Evolutionary conservation across 2,329 filamentous ascomycete species (phyloP).

Genomic region (Sporothrix brunneoviolacea): DNA sequence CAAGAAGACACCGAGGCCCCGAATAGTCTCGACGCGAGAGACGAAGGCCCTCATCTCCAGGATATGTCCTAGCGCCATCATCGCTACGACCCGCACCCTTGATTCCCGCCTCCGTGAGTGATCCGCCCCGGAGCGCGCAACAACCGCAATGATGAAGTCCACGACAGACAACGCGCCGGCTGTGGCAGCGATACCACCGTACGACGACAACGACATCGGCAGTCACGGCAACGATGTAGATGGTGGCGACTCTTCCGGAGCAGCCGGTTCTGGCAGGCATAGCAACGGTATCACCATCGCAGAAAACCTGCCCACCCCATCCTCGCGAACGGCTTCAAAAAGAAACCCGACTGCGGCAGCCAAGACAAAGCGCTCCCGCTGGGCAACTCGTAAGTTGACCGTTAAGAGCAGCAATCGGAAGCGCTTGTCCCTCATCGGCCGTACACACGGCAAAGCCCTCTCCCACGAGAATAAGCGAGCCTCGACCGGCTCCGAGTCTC

Average conservation of each 20-base stretch:
- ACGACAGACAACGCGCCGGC: background rate
- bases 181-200: background rate
- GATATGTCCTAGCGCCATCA: slow-evolving; percentile 12
- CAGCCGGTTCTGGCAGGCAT: slow-evolving; percentile 5
- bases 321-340: slow-evolving; percentile 8
- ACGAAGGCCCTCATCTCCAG: background rate
- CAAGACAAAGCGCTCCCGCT: slow-evolving; percentile 72
- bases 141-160: background rate
- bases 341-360: background rate
- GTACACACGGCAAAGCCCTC: slow-evolving; percentile 58
- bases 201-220: background rate
- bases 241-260: background rate
- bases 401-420: slow-evolving; percentile 71
- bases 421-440: slow-evolving; percentile 73
- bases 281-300: slow-evolving; percentile 17
- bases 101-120: background rate
- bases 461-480: slow-evolving; percentile 64
- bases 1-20: background rate
- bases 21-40: background rate
- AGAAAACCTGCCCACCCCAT: slow-evolving; percentile 24
- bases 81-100: slow-evolving; percentile 1
- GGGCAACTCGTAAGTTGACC: slow-evolving; percentile 87
- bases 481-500: slow-evolving; percentile 29
- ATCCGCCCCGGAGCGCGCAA: background rate
- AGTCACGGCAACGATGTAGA: background rate